Evolutionary conservation across 2,329 filamentous ascomycete species (phyloP).

Genomic region (Trichoderma atrobrunneum): DNA sequence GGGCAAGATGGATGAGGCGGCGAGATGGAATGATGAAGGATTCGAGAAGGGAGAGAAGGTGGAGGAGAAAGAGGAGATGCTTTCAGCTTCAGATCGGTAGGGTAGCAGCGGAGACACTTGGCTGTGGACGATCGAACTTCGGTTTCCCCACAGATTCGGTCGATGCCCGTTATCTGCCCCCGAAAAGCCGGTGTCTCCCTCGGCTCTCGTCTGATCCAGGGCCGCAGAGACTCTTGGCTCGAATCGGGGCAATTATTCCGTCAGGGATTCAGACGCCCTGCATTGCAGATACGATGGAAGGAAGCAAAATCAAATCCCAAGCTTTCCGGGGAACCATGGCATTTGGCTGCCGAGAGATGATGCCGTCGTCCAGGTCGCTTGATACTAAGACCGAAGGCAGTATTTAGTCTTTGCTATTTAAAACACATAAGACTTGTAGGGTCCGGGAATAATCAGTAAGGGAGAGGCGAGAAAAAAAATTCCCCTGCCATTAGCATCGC

Average conservation of each 20-base stretch:
- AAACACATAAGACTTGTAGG: not conserved
- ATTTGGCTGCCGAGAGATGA: not conserved
- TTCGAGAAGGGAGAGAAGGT: not conserved
- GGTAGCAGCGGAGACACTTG: conserved; percentile 11
- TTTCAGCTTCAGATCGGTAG: conserved; percentile 8
- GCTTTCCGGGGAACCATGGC: not conserved
- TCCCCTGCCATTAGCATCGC: conserved; percentile 9
- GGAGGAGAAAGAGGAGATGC: not conserved
- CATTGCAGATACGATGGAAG: not conserved
- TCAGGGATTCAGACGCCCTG: not conserved
- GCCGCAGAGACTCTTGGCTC: not conserved
- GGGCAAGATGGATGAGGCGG: not conserved
- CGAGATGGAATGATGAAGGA: not conserved
- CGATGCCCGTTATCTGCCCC: conserved; percentile 17
- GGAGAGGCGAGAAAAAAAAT: not conserved
- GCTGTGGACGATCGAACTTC: conserved; percentile 18
- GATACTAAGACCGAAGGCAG: not conserved
- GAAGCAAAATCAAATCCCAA: not conserved
- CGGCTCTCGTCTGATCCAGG: not conserved
- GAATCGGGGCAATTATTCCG: not conserved
- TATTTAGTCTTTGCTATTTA: not conserved
- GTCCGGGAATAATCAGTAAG: conserved; percentile 4
- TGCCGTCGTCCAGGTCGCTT: not conserved
- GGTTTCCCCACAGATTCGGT: conserved; percentile 21
- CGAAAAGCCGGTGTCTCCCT: not conserved